Evolutionary conservation across 345 rosid species (phyloP).

Genomic region (Cardamine resedifolia): DNA sequence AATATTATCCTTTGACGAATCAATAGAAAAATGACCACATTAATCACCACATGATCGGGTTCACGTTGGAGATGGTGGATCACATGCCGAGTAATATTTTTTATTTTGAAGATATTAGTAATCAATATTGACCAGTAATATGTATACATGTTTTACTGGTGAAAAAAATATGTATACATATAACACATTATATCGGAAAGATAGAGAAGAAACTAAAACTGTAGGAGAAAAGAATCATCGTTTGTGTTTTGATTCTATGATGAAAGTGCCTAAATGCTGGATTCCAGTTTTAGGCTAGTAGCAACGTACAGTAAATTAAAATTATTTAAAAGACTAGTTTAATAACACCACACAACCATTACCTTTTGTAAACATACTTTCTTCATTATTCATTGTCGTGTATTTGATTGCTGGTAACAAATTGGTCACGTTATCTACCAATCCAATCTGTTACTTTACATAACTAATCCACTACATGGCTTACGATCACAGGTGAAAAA

Average conservation of each 20-base stretch:
- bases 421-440: not conserved
- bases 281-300: not conserved
- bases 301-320: no score
- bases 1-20: not conserved
- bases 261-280: not conserved
- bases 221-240: not conserved
- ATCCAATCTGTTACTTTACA: not conserved
- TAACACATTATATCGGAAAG: not conserved
- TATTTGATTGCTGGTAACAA: not conserved
- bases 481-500: not conserved
- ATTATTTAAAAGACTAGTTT: no score
- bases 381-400: not conserved
- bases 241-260: slow-evolving; percentile 13
- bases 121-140: not conserved
- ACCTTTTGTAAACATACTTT: not conserved
- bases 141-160: not conserved
- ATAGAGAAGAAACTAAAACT: not conserved
- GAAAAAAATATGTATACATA: not conserved
- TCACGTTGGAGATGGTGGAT: slow-evolving; percentile 24
- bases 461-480: slow-evolving; percentile 3
- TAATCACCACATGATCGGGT: slow-evolving; percentile 5
- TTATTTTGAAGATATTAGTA: not conserved
- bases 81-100: slow-evolving; percentile 7
- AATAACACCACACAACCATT: not conserved
- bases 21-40: not conserved